Base-by-base conservation (phyloP, 2,329 filamentous ascomycete species). In the Gyromitra esculenta region DNA sequence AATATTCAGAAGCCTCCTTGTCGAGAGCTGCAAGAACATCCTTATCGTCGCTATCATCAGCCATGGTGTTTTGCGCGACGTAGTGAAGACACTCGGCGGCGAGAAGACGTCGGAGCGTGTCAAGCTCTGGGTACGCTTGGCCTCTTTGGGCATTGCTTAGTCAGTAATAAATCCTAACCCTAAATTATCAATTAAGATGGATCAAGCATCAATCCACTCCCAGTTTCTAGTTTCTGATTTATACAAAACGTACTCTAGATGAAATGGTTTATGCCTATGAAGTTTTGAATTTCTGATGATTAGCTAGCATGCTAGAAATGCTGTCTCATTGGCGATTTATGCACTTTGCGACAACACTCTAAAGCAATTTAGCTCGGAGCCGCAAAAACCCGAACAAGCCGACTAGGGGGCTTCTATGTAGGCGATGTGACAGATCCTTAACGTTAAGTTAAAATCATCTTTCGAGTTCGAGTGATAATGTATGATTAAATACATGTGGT, bases 1-100 rank as follows among this genome's bases (percentile, higher is more conserved):
- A 66, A 67, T 81, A 81, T 65, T 81, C 80, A n/a, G 79, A 78
- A 41, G 80, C 80, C 62, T 81, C 80, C 65, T 77, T 78, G 65
- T 81, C 80, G 60, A 81, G 80, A 41, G 77, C 75, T 54, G 77
- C 80, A 35, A 81, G 68, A 43, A 80, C 76, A 18, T 81, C 80
- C 68, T 81, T 81, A 66, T 81, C 80, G n/a, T 78, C 77, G 35
- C 41, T 75, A 71, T 75, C 72, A 50, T 75, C 72, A 37, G 65
- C 66, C 72, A 75, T 75, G 57, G 45, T 63, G 64, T 43, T 37
- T 69, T 74, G 64, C 45, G 45, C 39, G 43, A 56, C 54, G 45
- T 31, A 69, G 37, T 21, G 31, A 48, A 41, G 18, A 64, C 31
- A 48, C 57, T 60, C 45, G 45, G 67, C 54, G 37, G 39, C 39